Conservation (phyloP, 2,329 filamentous ascomycete genomes). For the Paraphaeosphaeria sporulosa region DNA sequence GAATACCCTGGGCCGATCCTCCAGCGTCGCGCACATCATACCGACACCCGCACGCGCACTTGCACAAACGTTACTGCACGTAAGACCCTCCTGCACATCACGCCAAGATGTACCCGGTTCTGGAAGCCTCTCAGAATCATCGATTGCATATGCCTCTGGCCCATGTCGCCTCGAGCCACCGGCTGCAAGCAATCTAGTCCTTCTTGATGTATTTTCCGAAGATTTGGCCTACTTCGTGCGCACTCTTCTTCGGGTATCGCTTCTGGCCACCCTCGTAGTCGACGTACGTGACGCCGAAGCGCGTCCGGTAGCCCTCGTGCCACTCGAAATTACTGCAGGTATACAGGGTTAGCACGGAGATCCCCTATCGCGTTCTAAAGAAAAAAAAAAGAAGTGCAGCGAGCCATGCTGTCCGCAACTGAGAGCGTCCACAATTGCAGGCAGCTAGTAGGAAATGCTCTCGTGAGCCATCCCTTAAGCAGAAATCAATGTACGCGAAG, state of each 20-base stretch:
- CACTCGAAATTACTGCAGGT: constrained; percentile 78
- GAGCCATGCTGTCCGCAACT: background rate
- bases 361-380: background rate
- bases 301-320: constrained; percentile 89
- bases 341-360: constrained; percentile 30
- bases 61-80: background rate
- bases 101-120: background rate
- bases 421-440: background rate
- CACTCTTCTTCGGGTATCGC: constrained; percentile 85
- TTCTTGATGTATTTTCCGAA: constrained; percentile 76
- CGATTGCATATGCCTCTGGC: background rate
- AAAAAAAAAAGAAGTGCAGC: no score
- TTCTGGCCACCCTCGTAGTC: constrained; percentile 83
- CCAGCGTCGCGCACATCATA: background rate
- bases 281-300: constrained; percentile 84
- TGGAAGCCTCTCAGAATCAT: constrained; percentile 3
- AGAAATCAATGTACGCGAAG: background rate
- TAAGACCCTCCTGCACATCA: background rate
- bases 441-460: background rate
- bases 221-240: constrained; percentile 71
- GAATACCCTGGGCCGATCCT: background rate
- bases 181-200: constrained; percentile 43
- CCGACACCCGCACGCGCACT: background rate
- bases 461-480: background rate
- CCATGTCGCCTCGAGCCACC: constrained; percentile 19